Base-by-base conservation (phyloP, 2,329 filamentous ascomycete genomes). In the Ophiosphaerella herpotricha region DNA sequence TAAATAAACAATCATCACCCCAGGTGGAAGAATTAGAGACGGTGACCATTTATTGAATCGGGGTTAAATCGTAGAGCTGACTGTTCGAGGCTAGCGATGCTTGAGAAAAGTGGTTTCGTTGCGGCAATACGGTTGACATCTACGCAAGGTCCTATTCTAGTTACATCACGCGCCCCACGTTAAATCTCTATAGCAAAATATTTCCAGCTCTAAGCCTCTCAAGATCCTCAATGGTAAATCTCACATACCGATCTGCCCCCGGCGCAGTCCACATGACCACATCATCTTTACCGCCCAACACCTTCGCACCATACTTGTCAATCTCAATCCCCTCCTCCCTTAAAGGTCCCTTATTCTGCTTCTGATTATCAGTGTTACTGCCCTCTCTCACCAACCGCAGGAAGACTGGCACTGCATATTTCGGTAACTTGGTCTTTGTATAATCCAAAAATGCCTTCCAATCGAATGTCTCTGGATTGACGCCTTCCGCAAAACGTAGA, bases 341-440 rank as follows among this genome's bases (percentile, higher is more conserved):
- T 43, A 90, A 74, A 1, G 85, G 85, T 2, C 84, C 80, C 69
- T 91, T 91, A 63, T 90, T 89, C 71, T 90, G 88, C 74, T 92
- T 91, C 68, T 90, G 87, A 60, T 90, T 91, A 62, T 88, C 85
- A 50, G 84, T 87, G 9, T 85, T 82, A 33, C 78, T 82, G 39
- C 79, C 78, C 29, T 75, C 77, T 18, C 77, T 71, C 4, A 88
- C 79, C 12, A 89, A 68, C 1, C 88, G 78, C 39, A 91, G 58
- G 73, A 91, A 91, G 2, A 90, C 70, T 0, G 89, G 89, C 1
- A 91, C 86, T 0, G 88, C 89, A 62, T 91, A 91, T 54, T 78
- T 80, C 0, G 89, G 88, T 14, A 92, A 45, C 39, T 67, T 63
- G 7, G 50, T 55, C 16, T 52, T 52, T 16, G 57, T 52, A 45